Evolutionary conservation across 805 yeast genomes (phyloP), one percentile per base, ranked within the genome.

Genomic region (Torulaspora delbrueckii): DNA sequence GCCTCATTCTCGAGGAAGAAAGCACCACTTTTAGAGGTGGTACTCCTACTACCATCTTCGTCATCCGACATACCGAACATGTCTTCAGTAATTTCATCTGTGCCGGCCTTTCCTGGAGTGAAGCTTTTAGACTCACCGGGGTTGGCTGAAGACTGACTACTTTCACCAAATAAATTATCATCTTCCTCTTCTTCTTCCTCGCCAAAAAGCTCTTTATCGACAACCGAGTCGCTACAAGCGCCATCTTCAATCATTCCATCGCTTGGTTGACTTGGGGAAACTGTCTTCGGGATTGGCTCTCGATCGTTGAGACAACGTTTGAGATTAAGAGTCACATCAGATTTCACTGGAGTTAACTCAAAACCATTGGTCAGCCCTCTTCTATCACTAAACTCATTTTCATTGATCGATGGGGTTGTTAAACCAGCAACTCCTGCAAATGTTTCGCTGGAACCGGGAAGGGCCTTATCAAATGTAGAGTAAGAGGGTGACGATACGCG

Each of bases 101-200:
- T 55, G 1, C 41, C 26, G 31, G 31, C 42, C 16, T 40, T 52
- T 2, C 35, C 42, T 2, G 37, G 45, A 6, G 44, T 37, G 6
- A 38, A 38, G 18, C 31, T 40, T 16, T 30, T 41, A 6, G 45
- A 25, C 37, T 48, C 50, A 25, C 31, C 51, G 50, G 37, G 52
- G 10, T 52, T 52, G 9, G 40, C 41, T 3, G 57, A 62, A 6
- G 62, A 42, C 22, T 62, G 67, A 14, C 64, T 61, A 26, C 63
- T 62, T 8, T 65, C 68, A 22, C 69, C 72, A 27, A 71, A 72
- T 33, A 67, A 63, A 25, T 69, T 65, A 14, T 53, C 65, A 16
- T 60, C 55, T 18, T 61, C 16, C 16, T 16, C 51, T n/a, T 64
- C 70, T 23, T 67, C 69, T 13, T 62, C 67, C 24, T 62, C 66